Percentiles rank a stretch among this genome's conserved stretches.
phyloP scores from a whole-genome alignment of 345 rosid species.

The Eucalyptus regnans region DNA sequence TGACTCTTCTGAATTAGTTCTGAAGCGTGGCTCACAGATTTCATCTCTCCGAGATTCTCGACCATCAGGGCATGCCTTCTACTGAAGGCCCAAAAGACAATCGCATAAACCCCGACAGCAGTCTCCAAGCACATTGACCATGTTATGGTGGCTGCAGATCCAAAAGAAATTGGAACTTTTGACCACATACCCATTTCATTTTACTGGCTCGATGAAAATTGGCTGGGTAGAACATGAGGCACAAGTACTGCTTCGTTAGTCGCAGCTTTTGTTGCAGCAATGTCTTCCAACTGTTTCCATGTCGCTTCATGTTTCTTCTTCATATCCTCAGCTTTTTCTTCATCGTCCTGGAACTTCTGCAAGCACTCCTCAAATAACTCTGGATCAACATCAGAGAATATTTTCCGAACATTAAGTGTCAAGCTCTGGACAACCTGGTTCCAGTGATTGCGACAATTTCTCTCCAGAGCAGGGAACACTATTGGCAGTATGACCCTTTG shows the following conservation, averaged over 20 bases:
- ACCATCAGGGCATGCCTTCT: not conserved
- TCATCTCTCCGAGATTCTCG: not conserved
- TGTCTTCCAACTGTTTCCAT: constrained; percentile 68
- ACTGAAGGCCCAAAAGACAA: not conserved
- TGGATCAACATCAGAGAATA: constrained; percentile 41
- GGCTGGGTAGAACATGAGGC: not conserved
- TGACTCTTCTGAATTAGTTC: not conserved
- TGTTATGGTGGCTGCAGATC: not conserved
- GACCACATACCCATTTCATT: not conserved
- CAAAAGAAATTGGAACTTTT: not conserved
- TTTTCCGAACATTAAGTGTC: constrained; percentile 45
- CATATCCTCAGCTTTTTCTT: constrained; percentile 22
- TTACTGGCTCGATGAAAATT: constrained; percentile 8
- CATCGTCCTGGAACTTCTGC: constrained; percentile 32
- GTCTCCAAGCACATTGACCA: not conserved
- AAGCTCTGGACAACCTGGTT: constrained; percentile 56
- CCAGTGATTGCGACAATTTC: constrained; percentile 49
- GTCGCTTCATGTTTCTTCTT: constrained; percentile 19
- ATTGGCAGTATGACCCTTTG: constrained; percentile 42
- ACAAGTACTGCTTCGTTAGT: constrained; percentile 19
- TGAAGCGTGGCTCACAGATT: not conserved
- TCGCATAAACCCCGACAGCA: not conserved
- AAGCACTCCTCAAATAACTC: constrained; percentile 43
- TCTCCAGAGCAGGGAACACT: constrained; percentile 53
- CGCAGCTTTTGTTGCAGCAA: constrained; percentile 39